phyloP scores from a whole-genome alignment of 108 stramenopile genomes.

The Bacterosira constricta region DNA sequence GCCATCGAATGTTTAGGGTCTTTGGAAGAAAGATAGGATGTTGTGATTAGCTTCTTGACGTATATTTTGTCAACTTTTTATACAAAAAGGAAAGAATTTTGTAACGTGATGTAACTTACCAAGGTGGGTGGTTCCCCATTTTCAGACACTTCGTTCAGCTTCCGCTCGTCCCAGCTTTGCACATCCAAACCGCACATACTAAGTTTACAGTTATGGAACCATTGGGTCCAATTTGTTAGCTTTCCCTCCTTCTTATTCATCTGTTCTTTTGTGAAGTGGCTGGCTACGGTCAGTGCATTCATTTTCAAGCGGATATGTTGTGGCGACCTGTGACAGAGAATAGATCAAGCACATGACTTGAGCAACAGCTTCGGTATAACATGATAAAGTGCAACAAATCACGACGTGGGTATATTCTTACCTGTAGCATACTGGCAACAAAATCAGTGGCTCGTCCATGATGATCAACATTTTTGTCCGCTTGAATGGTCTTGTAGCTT shows the following conservation, averaged over 20 bases:
- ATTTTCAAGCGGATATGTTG: conserved; percentile 54
- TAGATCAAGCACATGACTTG: neutral
- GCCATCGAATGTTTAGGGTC: conserved; percentile 50
- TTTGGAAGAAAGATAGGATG: too few relatives aligned
- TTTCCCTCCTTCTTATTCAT: neutral
- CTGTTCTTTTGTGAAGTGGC: neutral
- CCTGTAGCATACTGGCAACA: conserved; percentile 72
- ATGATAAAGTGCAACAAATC: too few relatives aligned
- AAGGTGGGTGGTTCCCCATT: neutral
- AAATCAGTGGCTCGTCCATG: conserved; percentile 65
- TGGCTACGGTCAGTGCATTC: conserved; percentile 7
- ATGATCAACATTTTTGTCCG: conserved; percentile 49
- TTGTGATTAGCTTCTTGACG: too few relatives aligned
- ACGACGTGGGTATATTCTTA: too few relatives aligned
- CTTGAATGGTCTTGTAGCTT: conserved; percentile 2
- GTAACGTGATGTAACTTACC: too few relatives aligned
- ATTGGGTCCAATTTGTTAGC: conserved; percentile 3
- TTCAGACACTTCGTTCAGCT: neutral
- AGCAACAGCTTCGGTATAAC: neutral
- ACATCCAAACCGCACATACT: neutral
- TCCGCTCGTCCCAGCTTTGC: conserved; percentile 5
- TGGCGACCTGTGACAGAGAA: conserved; percentile 32
- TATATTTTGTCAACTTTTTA: too few relatives aligned
- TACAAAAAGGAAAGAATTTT: too few relatives aligned
- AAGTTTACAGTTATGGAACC: conserved; percentile 13